phyloP scores from a whole-genome alignment of 2,329 filamentous ascomycete genomes.

The Alternaria rosae region DNA sequence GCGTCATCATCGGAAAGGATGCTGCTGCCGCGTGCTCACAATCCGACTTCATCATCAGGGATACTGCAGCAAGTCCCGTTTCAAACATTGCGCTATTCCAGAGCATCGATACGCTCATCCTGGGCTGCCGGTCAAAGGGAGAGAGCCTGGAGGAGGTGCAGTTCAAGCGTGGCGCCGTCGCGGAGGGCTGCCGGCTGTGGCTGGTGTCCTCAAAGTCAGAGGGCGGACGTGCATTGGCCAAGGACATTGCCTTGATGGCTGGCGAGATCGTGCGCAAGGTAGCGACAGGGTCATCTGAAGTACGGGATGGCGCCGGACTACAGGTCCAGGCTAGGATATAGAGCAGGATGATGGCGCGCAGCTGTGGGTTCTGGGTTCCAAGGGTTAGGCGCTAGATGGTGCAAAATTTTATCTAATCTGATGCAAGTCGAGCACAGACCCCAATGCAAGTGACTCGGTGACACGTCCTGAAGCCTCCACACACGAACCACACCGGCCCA shows the following conservation, averaged over 20 bases:
- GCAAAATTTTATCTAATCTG: conserved; percentile 46
- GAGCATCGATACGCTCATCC: conserved; percentile 41
- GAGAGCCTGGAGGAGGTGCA: conserved; percentile 49
- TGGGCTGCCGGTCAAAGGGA: conserved; percentile 46
- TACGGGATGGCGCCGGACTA: conserved; percentile 25
- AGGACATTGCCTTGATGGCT: conserved; percentile 44
- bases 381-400: conserved; percentile 6
- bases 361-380: conserved; percentile 5
- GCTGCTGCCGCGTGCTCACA: conserved; percentile 32
- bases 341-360: conserved; percentile 2
- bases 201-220: conserved; percentile 43
- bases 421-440: conserved; percentile 20
- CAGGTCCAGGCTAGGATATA: conserved; percentile 44
- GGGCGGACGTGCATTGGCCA: conserved; percentile 45
- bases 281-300: conserved; percentile 21
- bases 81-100: conserved; percentile 35
- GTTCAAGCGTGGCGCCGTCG: conserved; percentile 46
- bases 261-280: conserved; percentile 42
- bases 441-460: conserved; percentile 16
- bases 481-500: conserved; percentile 10
- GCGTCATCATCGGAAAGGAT: conserved; percentile 37
- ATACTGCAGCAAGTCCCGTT: conserved; percentile 25
- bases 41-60: conserved; percentile 43
- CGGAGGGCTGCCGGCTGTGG: conserved; percentile 41
- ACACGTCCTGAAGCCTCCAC: conserved; percentile 18